A percentile compares a stretch with the other conserved stretches of the same genome.
phyloP scores from a whole-genome alignment of 768 basidiomycete genomes.

The Tulasnella sp. region DNA sequence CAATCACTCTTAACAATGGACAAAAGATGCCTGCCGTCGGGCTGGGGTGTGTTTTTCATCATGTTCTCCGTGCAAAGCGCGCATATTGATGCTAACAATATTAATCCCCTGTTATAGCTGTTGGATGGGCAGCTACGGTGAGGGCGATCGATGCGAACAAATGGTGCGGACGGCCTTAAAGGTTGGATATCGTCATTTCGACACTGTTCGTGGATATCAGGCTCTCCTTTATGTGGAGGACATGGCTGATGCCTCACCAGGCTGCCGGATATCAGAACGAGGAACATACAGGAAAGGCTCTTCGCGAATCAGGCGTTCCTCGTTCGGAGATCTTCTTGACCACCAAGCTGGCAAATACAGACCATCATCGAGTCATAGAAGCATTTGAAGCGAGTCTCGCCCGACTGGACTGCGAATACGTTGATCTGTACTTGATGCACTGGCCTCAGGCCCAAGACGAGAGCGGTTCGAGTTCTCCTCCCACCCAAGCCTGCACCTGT shows the following conservation, averaged over 20 bases:
- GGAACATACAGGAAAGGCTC: slow-evolving; percentile 51
- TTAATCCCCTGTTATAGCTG: slow-evolving; percentile 46
- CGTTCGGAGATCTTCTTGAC: slow-evolving; percentile 41
- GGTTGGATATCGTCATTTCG: slow-evolving; percentile 81
- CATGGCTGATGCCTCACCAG: slow-evolving; percentile 46
- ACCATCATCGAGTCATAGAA: slow-evolving; percentile 48
- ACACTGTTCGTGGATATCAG: slow-evolving; percentile 58
- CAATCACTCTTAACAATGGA: slow-evolving; percentile 53
- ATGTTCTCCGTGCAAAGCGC: neutral
- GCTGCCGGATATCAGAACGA: slow-evolving; percentile 46
- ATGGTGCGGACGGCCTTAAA: slow-evolving; percentile 64
- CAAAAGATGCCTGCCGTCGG: slow-evolving; percentile 72
- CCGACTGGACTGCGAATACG: slow-evolving; percentile 51
- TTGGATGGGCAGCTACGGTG: slow-evolving; percentile 29
- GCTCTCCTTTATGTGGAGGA: neutral
- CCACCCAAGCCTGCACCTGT: neutral
- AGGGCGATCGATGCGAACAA: slow-evolving; percentile 19
- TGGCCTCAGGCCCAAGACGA: slow-evolving; percentile 46
- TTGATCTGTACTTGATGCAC: slow-evolving; percentile 55
- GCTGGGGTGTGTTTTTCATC: slow-evolving; percentile 51
- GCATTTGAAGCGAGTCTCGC: slow-evolving; percentile 51
- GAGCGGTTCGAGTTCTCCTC: slow-evolving; percentile 66
- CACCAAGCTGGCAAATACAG: slow-evolving; percentile 41
- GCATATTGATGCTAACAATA: neutral
- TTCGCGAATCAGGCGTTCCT: slow-evolving; percentile 44